These are phyloP conservation scores for Calonectria leucothoes DNA, from an alignment of 2,329 filamentous ascomycete species.

Conservation along the genomic window DNA sequence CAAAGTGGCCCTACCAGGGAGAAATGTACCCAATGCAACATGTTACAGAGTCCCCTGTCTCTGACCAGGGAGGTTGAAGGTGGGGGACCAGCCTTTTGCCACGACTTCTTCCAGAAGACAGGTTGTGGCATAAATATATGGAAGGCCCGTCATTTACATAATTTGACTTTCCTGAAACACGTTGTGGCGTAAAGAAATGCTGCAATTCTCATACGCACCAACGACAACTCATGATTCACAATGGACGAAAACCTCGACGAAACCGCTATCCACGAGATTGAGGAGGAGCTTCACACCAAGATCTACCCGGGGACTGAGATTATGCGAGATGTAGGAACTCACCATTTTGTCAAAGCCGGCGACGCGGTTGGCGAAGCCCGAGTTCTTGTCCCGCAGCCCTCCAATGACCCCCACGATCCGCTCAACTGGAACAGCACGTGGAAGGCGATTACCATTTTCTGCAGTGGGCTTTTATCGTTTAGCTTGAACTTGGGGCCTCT, in stretches of 20 bases:
- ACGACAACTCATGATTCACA: background rate
- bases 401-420: slow-evolving; percentile 15
- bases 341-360: slow-evolving; percentile 19
- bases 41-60: background rate
- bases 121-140: background rate
- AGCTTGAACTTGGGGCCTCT: slow-evolving; percentile 17
- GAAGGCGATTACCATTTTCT: slow-evolving; percentile 18
- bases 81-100: background rate
- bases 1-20: background rate
- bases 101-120: too few relatives aligned
- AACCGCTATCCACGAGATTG: slow-evolving; percentile 18
- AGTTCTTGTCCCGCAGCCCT: slow-evolving; percentile 19
- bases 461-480: slow-evolving; percentile 11
- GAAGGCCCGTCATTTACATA: background rate
- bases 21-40: background rate
- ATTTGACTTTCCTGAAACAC: too few relatives aligned
- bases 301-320: slow-evolving; percentile 19
- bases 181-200: background rate
- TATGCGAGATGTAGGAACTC: slow-evolving; percentile 20
- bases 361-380: slow-evolving; percentile 12
- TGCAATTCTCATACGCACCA: too few relatives aligned
- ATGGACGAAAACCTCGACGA: slow-evolving; percentile 22
- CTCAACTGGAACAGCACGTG: slow-evolving; percentile 20
- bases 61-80: background rate
- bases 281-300: slow-evolving; percentile 19